Percentiles rank a stretch among this genome's conserved stretches.
Conservation (phyloP, 192 early-diverging fungal genomes). For the Podila verticillata region DNA sequence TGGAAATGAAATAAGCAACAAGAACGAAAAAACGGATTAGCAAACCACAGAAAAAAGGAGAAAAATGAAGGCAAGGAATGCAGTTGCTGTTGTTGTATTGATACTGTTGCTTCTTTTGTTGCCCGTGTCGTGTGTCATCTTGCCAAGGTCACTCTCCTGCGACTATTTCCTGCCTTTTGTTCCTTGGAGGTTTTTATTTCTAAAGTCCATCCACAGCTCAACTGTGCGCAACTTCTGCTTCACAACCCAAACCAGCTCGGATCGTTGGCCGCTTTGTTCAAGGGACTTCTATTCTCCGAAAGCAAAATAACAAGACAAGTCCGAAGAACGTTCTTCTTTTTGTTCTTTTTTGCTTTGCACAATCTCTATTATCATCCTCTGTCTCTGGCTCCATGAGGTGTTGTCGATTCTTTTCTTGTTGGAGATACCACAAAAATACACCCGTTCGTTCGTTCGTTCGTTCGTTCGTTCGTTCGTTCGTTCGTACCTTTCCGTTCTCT, state of each 20-base stretch:
- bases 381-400: too few relatives aligned
- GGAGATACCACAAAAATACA: not conserved
- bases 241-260: too few relatives aligned
- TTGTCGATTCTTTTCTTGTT: too few relatives aligned
- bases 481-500: conserved; percentile 69
- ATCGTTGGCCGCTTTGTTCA: too few relatives aligned
- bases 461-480: conserved; percentile 54
- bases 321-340: too few relatives aligned
- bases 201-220: not conserved
- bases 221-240: too few relatives aligned
- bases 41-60: conserved; percentile 4
- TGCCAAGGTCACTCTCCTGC: not conserved
- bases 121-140: conserved; percentile 2
- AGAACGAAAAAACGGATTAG: conserved; percentile 3
- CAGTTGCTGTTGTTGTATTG: not conserved
- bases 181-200: too few relatives aligned
- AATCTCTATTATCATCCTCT: too few relatives aligned
- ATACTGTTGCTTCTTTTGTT: not conserved
- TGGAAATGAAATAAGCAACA: not conserved
- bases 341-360: too few relatives aligned
- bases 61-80: not conserved
- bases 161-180: not conserved
- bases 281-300: too few relatives aligned
- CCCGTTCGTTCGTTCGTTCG: not conserved
- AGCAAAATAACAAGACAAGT: too few relatives aligned